phyloP scores from a whole-genome alignment of 495 filamentous ascomycete species.

The Sporormia fimetaria region DNA sequence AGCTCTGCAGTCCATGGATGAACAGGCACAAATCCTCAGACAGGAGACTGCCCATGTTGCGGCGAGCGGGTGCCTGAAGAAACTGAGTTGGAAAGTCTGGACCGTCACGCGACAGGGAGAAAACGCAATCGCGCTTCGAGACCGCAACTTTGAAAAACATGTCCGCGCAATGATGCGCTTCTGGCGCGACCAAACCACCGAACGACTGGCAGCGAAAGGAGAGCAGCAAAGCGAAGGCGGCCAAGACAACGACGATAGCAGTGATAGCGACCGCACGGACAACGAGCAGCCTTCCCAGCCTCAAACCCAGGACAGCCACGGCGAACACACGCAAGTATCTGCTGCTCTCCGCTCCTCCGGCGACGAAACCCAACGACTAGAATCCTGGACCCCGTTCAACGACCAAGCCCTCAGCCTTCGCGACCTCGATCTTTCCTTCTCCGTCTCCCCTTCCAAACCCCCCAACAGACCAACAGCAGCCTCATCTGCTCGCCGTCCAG shows the following conservation, averaged over 20 bases:
- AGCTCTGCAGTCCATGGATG: conserved; percentile 8
- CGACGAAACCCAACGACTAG: conserved; percentile 24
- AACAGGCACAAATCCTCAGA: conserved; percentile 17
- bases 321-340: neutral
- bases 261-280: conserved; percentile 13
- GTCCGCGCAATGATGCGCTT: conserved; percentile 30
- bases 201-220: conserved; percentile 4
- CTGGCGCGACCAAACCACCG: conserved; percentile 28
- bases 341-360: conserved; percentile 18
- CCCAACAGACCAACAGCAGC: neutral
- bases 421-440: conserved; percentile 27
- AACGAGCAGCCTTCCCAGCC: too few species aligned
- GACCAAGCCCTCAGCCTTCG: conserved; percentile 39
- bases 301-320: neutral
- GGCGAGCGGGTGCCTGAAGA: conserved; percentile 18
- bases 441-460: conserved; percentile 5
- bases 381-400: conserved; percentile 36
- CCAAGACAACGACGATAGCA: conserved; percentile 13
- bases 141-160: conserved; percentile 29
- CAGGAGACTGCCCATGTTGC: conserved; percentile 22
- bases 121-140: conserved; percentile 28
- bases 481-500: neutral
- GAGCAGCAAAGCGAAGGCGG: neutral
- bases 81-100: conserved; percentile 31
- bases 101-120: conserved; percentile 25